Percentiles rank a stretch among this genome's conserved stretches.
phyloP scores from a whole-genome alignment of 1,284 basidiomycete genomes.

The Irpex sp. region DNA sequence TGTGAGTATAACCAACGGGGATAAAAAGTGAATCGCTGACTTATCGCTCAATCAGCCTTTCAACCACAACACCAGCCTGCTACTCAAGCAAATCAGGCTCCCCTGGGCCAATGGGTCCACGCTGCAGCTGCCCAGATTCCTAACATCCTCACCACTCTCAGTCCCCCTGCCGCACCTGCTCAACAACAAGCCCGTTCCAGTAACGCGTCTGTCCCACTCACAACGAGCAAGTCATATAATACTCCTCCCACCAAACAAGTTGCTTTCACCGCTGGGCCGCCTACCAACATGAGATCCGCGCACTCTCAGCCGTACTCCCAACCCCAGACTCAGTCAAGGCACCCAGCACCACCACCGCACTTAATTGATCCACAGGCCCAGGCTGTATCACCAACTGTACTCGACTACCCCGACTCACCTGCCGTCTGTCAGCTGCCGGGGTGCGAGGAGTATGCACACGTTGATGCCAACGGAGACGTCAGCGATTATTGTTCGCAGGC shows the following conservation, averaged over 20 bases:
- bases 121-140: conserved; percentile 6
- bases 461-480: conserved; percentile 37
- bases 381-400: neutral
- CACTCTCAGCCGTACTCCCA: neutral
- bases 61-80: neutral
- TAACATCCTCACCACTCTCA: conserved; percentile 2
- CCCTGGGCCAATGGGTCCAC: conserved; percentile 3
- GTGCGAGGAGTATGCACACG: conserved; percentile 43
- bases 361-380: neutral
- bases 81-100: neutral
- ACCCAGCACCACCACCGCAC: neutral
- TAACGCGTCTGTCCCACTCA: neutral
- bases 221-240: neutral
- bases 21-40: neutral
- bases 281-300: neutral
- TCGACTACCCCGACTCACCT: conserved; percentile 1
- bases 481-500: conserved; percentile 47
- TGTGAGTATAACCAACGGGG: neutral
- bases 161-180: neutral
- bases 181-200: neutral
- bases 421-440: conserved; percentile 42
- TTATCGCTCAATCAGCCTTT: neutral
- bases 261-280: neutral
- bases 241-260: neutral
- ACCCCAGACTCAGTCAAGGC: neutral